Percentiles rank a stretch among this genome's conserved stretches.
These are phyloP conservation scores for Tulasnella sp. DNA, from an alignment of 768 basidiomycete species.

Conservation along the genomic window DNA sequence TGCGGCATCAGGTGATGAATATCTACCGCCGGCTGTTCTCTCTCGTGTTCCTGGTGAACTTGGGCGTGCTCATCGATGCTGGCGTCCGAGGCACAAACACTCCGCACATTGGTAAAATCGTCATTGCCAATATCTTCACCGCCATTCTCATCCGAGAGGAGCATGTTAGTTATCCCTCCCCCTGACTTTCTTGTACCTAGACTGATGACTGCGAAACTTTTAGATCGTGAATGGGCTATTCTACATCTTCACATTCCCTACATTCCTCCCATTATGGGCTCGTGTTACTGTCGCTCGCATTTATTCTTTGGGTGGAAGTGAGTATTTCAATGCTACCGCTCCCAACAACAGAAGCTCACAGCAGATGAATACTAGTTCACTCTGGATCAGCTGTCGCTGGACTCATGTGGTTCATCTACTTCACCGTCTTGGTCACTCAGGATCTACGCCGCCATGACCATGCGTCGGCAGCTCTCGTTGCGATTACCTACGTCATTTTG, in stretches of 20 bases:
- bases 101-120: slow-evolving; percentile 11
- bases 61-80: slow-evolving; percentile 35
- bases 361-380: slow-evolving; percentile 8
- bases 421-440: slow-evolving; percentile 14
- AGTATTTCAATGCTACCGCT: background rate
- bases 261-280: slow-evolving; percentile 4
- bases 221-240: slow-evolving; percentile 11
- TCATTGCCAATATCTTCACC: slow-evolving; percentile 15
- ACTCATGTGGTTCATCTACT: slow-evolving; percentile 17
- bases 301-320: slow-evolving; percentile 14
- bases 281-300: slow-evolving; percentile 2
- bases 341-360: background rate
- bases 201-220: too few species aligned
- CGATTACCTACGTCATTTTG: slow-evolving; percentile 30
- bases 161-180: background rate
- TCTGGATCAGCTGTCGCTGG: slow-evolving; percentile 17
- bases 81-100: slow-evolving; percentile 6
- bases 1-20: slow-evolving; percentile 44
- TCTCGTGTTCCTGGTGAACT: slow-evolving; percentile 40
- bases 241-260: slow-evolving; percentile 10
- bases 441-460: slow-evolving; percentile 7
- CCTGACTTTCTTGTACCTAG: background rate
- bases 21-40: slow-evolving; percentile 47
- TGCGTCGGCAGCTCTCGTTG: slow-evolving; percentile 3
- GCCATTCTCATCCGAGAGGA: slow-evolving; percentile 14